Evolutionary conservation across 2,329 filamentous ascomycete species (phyloP).

Genomic region (Scedosporium aurantiacum): DNA sequence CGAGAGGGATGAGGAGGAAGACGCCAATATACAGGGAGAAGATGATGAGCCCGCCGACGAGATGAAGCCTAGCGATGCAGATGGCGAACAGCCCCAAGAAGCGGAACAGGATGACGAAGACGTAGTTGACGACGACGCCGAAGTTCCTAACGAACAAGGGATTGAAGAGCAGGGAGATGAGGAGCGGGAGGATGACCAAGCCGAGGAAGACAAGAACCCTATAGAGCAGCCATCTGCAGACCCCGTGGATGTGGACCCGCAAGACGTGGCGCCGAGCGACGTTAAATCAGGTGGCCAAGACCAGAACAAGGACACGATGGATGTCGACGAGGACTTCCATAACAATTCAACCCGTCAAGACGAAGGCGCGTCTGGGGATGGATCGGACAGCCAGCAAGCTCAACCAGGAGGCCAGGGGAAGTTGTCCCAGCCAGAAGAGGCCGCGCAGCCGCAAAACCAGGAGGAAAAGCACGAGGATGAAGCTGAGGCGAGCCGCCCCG

Average conservation of each 20-base stretch:
- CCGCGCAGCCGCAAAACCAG: slow-evolving; percentile 27
- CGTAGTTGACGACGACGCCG: slow-evolving; percentile 10
- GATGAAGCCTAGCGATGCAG: slow-evolving; percentile 17
- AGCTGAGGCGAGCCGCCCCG: slow-evolving; percentile 28
- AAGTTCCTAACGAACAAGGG: slow-evolving; percentile 20
- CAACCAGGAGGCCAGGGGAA: slow-evolving; percentile 53
- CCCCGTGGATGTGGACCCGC: slow-evolving; percentile 39
- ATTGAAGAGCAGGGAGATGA: slow-evolving; percentile 18
- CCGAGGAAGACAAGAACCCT: slow-evolving; percentile 31
- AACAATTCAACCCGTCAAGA: slow-evolving; percentile 53
- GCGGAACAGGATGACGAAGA: slow-evolving; percentile 2
- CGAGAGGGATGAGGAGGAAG: slow-evolving; percentile 49
- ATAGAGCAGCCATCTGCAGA: slow-evolving; percentile 22
- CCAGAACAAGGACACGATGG: slow-evolving; percentile 30
- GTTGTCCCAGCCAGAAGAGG: slow-evolving; percentile 35
- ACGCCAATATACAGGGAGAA: slow-evolving; percentile 19
- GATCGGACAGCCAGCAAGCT: slow-evolving; percentile 51
- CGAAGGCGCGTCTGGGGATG: slow-evolving; percentile 54
- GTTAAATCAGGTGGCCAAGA: slow-evolving; percentile 44
- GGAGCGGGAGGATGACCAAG: slow-evolving; percentile 42
- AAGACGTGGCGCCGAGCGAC: slow-evolving; percentile 54
- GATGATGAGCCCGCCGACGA: slow-evolving; percentile 41
- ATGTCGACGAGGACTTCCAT: slow-evolving; percentile 51
- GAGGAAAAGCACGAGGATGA: slow-evolving; percentile 34
- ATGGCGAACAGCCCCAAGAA: slow-evolving; percentile 17